phyloP scores from a whole-genome alignment of 352 stramenopile species.

The Globisporangium canariense region DNA sequence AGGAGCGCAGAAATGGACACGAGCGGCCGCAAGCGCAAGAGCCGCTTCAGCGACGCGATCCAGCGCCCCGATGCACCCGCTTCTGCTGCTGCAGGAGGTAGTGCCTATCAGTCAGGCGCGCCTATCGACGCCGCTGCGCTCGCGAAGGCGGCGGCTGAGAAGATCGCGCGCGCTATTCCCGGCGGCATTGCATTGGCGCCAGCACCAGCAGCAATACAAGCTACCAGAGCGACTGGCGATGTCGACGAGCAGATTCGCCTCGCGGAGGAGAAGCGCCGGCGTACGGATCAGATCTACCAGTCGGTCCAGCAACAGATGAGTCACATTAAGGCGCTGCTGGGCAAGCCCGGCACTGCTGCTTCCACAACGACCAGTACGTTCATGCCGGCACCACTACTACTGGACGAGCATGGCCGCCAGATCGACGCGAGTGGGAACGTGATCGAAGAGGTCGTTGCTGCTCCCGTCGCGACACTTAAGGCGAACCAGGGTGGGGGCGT shows the following conservation, averaged over 20 bases:
- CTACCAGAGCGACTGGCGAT: conserved; percentile 16
- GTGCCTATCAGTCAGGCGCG: background rate
- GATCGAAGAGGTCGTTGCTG: conserved; percentile 42
- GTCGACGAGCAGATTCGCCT: conserved; percentile 34
- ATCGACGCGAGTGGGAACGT: conserved; percentile 74
- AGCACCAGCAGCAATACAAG: conserved; percentile 1
- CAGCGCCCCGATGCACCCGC: background rate
- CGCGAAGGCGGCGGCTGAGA: conserved; percentile 64
- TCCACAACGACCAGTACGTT: conserved; percentile 29
- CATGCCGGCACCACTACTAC: conserved; percentile 71
- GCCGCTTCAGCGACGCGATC: conserved; percentile 74
- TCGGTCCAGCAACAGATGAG: conserved; percentile 85
- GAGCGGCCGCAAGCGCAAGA: conserved; percentile 71
- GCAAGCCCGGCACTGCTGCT: conserved; percentile 32
- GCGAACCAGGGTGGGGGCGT: conserved; percentile 34
- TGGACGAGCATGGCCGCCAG: conserved; percentile 78
- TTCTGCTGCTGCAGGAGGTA: background rate
- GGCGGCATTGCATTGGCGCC: conserved; percentile 10
- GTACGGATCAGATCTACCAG: conserved; percentile 80
- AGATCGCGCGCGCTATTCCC: conserved; percentile 67
- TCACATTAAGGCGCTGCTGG: conserved; percentile 63
- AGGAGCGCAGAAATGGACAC: conserved; percentile 18
- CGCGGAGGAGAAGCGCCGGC: conserved; percentile 50
- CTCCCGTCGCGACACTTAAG: conserved; percentile 45
- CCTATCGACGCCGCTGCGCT: conserved; percentile 51